phyloP scores from a whole-genome alignment of 1,139 yeast genomes.

The Yamadazyma mexicana region DNA sequence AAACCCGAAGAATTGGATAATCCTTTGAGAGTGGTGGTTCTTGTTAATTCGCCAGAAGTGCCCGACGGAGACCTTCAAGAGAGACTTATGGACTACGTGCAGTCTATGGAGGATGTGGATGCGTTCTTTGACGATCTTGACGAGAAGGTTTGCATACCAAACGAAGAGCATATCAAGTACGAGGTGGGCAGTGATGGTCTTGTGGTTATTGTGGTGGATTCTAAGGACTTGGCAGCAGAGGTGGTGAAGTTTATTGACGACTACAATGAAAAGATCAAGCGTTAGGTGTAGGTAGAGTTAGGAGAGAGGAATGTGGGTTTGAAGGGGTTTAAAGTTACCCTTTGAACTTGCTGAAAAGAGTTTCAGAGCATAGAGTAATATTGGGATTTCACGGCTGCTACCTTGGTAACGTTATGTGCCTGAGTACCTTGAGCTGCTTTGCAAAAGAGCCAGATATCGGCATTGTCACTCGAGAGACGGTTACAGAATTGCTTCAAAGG shows the following conservation, averaged over 20 bases:
- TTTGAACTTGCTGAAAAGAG: no score
- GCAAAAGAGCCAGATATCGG: no score
- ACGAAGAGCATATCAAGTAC: slow-evolving; percentile 65
- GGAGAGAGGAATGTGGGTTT: no score
- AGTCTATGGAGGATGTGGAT: slow-evolving; percentile 52
- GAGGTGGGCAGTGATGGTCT: slow-evolving; percentile 74
- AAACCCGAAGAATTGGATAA: slow-evolving; percentile 38
- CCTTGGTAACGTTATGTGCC: no score
- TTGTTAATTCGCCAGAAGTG: slow-evolving; percentile 34
- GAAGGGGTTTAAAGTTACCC: no score
- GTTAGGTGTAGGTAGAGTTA: no score
- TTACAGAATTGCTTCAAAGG: no score
- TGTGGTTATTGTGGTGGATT: slow-evolving; percentile 58
- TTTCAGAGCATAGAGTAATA: no score
- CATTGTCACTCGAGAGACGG: no score
- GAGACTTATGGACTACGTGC: slow-evolving; percentile 43
- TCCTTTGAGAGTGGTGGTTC: slow-evolving; percentile 42
- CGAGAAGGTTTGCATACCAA: slow-evolving; percentile 59
- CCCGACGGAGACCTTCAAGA: slow-evolving; percentile 52
- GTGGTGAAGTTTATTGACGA: slow-evolving; percentile 40
- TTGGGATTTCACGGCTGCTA: no score
- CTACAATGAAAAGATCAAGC: slow-evolving; percentile 18
- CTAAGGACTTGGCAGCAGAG: slow-evolving; percentile 26
- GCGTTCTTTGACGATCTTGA: slow-evolving; percentile 64
- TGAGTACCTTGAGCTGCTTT: no score